These are phyloP conservation scores for Mucor saturninus DNA, from an alignment of 371 early-diverging fungal species.

Conservation along the genomic window DNA sequence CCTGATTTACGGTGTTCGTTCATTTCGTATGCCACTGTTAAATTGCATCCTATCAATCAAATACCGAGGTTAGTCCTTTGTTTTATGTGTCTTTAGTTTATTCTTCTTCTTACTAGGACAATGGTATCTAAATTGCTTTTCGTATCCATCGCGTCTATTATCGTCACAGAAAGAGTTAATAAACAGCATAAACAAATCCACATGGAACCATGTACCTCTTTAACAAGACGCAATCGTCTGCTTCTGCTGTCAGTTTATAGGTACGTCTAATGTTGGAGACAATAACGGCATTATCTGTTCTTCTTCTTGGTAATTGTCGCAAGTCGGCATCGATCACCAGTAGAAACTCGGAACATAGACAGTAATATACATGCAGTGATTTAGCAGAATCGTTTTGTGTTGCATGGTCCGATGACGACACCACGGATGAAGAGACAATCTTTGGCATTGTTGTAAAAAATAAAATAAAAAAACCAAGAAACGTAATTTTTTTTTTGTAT, in stretches of 20 bases:
- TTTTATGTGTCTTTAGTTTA: not conserved
- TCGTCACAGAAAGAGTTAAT: not conserved
- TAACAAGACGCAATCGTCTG: constrained; percentile 49
- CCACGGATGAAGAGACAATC: constrained; percentile 66
- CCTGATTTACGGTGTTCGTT: constrained; percentile 60
- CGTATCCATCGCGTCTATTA: constrained; percentile 55
- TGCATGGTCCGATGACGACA: constrained; percentile 68
- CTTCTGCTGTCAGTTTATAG: constrained; percentile 63
- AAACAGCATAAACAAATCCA: not conserved
- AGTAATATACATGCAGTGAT: constrained; percentile 72
- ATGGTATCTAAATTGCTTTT: constrained; percentile 65
- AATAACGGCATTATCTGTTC: constrained; percentile 68
- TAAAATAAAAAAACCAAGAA: not conserved
- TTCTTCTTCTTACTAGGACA: constrained; percentile 54
- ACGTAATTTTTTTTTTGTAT: not conserved
- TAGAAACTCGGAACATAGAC: constrained; percentile 76
- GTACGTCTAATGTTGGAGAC: constrained; percentile 65
- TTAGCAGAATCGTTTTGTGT: constrained; percentile 37
- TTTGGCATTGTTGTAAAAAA: constrained; percentile 56
- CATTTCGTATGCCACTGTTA: constrained; percentile 66
- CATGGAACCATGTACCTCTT: constrained; percentile 41
- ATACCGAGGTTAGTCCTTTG: not conserved
- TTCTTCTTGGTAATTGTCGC: constrained; percentile 62
- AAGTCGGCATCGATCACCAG: constrained; percentile 70
- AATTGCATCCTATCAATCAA: constrained; percentile 46